These are phyloP conservation scores for Aspergillus phoenicis DNA, from an alignment of 2,329 filamentous ascomycete genomes.

Conservation along the genomic window DNA sequence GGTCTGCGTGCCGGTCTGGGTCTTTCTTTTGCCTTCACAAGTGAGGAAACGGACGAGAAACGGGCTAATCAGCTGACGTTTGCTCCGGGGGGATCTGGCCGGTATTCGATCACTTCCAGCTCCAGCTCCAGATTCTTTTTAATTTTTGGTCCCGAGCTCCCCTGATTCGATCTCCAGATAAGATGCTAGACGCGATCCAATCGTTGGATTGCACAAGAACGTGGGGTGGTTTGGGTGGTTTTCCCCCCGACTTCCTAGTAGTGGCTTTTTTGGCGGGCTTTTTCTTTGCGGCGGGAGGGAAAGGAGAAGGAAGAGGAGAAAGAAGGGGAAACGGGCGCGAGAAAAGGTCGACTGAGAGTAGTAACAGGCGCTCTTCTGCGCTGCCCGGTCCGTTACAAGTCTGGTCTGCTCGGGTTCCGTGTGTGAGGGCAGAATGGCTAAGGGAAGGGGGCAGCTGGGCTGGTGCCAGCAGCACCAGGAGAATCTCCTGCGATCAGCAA, in stretches of 20 bases:
- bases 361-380: neutral
- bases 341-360: slow-evolving; percentile 5
- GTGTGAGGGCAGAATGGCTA: slow-evolving; percentile 4
- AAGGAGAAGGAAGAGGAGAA: slow-evolving; percentile 14
- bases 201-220: neutral
- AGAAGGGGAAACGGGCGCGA: slow-evolving; percentile 12
- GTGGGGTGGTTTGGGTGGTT: neutral
- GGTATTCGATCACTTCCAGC: neutral
- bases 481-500: neutral
- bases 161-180: neutral
- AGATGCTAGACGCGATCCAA: neutral
- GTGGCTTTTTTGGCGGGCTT: neutral
- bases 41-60: slow-evolving; percentile 22
- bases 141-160: slow-evolving; percentile 2
- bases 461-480: slow-evolving; percentile 12
- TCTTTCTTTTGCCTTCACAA: slow-evolving; percentile 15
- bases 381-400: slow-evolving; percentile 25
- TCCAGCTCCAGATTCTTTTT: neutral
- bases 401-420: slow-evolving; percentile 20
- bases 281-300: slow-evolving; percentile 12
- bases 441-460: slow-evolving; percentile 3
- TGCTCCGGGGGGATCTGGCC: slow-evolving; percentile 14
- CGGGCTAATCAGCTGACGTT: slow-evolving; percentile 29
- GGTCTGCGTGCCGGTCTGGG: slow-evolving; percentile 27
- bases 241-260: neutral